Percentiles rank a stretch among this genome's conserved stretches.
These are phyloP conservation scores for Terfezia boudieri DNA, from an alignment of 495 filamentous ascomycete genomes.

Conservation along the genomic window DNA sequence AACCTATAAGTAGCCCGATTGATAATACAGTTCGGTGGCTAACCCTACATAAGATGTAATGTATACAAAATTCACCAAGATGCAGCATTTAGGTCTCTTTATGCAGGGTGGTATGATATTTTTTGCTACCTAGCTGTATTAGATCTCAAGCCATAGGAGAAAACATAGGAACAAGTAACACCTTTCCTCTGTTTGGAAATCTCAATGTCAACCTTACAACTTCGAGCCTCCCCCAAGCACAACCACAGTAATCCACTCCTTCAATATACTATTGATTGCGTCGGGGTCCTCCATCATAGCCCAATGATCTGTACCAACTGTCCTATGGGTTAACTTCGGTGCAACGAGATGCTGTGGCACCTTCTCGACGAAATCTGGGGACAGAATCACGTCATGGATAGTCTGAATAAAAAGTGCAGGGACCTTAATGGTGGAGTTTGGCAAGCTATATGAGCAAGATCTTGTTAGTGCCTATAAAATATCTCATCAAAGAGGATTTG, in stretches of 20 bases:
- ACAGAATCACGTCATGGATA: slow-evolving; percentile 41
- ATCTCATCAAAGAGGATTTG: background rate
- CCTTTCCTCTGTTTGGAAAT: too few relatives aligned
- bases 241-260: slow-evolving; percentile 10
- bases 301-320: slow-evolving; percentile 49
- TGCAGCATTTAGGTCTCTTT: too few relatives aligned
- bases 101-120: too few relatives aligned
- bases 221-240: background rate
- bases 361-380: slow-evolving; percentile 36
- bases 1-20: too few relatives aligned
- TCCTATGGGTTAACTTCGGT: slow-evolving; percentile 33
- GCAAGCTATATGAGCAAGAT: background rate
- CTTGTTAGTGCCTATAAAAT: too few relatives aligned
- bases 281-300: slow-evolving; percentile 39
- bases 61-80: too few relatives aligned
- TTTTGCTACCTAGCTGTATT: too few relatives aligned
- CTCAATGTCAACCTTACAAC: too few relatives aligned
- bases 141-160: too few relatives aligned
- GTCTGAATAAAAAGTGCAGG: slow-evolving; percentile 59
- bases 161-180: too few relatives aligned
- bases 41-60: too few relatives aligned
- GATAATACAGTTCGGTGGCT: too few relatives aligned
- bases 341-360: slow-evolving; percentile 38
- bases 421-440: slow-evolving; percentile 24
- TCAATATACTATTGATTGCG: slow-evolving; percentile 21